phyloP scores from a whole-genome alignment of 352 stramenopile genomes.

The Phytopythium boreale region DNA sequence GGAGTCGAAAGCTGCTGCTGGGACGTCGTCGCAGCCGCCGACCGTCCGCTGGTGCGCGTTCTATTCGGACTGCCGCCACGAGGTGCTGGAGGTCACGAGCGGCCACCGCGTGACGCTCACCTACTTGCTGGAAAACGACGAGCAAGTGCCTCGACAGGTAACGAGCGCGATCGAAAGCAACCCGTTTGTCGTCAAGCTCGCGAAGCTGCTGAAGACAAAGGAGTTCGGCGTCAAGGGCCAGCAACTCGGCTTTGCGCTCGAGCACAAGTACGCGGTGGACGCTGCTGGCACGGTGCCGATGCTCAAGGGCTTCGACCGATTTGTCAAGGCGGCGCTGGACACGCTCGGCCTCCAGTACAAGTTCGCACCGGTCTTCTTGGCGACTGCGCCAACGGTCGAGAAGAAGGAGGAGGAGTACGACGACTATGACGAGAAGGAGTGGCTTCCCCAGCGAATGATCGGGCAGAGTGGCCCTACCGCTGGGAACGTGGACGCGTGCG shows the following conservation, averaged over 20 bases:
- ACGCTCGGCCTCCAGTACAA: neutral
- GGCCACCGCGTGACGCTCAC: slow-evolving; percentile 1
- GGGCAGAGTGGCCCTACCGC: neutral
- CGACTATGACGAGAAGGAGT: neutral
- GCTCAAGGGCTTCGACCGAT: neutral
- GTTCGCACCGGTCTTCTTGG: slow-evolving; percentile 1
- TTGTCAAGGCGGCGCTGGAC: neutral
- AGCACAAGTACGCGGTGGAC: slow-evolving; percentile 2
- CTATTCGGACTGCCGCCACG: neutral
- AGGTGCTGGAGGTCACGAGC: neutral
- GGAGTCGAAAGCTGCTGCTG: neutral
- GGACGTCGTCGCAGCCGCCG: neutral
- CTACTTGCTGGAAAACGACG: neutral
- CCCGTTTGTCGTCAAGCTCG: neutral
- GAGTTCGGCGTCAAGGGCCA: neutral
- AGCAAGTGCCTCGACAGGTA: neutral
- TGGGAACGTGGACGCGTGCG: neutral
- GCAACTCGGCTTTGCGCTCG: neutral
- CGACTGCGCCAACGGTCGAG: neutral
- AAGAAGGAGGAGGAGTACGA: neutral
- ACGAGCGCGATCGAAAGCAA: neutral
- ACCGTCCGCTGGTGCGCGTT: slow-evolving; percentile 1
- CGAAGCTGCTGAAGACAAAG: neutral
- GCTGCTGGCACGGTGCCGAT: neutral
- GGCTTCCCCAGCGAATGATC: neutral